Conservation (phyloP, 179 eudicot genomes). For the Silene vulgaris region DNA sequence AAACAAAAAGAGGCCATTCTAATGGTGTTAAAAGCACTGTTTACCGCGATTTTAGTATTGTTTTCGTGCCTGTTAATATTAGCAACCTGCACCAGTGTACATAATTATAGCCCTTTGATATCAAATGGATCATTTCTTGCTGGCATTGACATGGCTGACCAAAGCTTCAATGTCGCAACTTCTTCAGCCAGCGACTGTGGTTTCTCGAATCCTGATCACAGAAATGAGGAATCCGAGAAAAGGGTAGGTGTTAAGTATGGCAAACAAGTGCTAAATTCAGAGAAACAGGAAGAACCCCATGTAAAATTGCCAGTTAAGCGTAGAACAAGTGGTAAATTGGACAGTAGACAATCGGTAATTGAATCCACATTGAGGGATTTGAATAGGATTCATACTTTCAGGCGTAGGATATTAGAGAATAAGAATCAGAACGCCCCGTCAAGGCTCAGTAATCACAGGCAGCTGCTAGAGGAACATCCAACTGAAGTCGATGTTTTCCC, state of each 20-base stretch:
- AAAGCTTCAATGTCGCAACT: constrained; percentile 36
- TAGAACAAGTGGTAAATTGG: constrained; percentile 25
- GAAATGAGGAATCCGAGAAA: constrained; percentile 18
- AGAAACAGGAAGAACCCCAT: constrained; percentile 6
- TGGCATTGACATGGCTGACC: constrained; percentile 41
- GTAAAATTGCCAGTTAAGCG: constrained; percentile 59
- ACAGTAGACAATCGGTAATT: constrained; percentile 31
- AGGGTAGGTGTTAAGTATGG: too few species aligned
- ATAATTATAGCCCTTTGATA: constrained; percentile 22
- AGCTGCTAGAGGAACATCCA: constrained; percentile 26
- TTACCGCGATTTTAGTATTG: constrained; percentile 27
- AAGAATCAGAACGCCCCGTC: constrained; percentile 54
- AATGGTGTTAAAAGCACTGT: constrained; percentile 39
- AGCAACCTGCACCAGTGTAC: constrained; percentile 21
- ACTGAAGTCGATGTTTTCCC: constrained; percentile 25
- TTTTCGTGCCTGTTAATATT: constrained; percentile 29
- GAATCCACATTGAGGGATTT: constrained; percentile 54
- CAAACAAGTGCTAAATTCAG: background rate
- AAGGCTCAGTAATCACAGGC: constrained; percentile 33
- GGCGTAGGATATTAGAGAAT: constrained; percentile 54
- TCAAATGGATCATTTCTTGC: constrained; percentile 42
- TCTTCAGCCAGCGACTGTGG: constrained; percentile 46
- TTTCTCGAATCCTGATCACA: constrained; percentile 30
- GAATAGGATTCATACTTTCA: constrained; percentile 58
- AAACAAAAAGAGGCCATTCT: constrained; percentile 25